Conservation (phyloP, 495 filamentous ascomycete species). For the Aspergillus cristatus region DNA sequence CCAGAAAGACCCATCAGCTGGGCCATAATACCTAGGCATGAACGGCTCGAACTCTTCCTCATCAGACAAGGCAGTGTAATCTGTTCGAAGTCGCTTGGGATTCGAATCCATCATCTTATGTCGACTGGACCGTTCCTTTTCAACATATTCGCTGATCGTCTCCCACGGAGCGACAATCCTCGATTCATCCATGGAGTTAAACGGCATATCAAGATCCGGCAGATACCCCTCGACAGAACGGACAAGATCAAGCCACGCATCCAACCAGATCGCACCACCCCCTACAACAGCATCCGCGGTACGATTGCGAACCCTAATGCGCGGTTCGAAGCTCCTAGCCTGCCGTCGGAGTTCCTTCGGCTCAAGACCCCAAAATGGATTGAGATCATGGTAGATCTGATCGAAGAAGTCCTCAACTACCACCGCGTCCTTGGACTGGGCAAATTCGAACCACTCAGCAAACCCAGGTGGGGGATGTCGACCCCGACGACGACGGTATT, state of each 20-base stretch:
- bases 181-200: slow-evolving; percentile 62
- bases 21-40: slow-evolving; percentile 1
- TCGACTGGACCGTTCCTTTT: slow-evolving; percentile 30
- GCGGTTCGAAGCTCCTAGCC: not conserved
- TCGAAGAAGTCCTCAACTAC: slow-evolving; percentile 57
- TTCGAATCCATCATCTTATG: not conserved
- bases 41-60: slow-evolving; percentile 3
- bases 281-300: not conserved
- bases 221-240: slow-evolving; percentile 45
- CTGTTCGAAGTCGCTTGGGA: slow-evolving; percentile 23
- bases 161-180: slow-evolving; percentile 61
- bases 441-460: slow-evolving; percentile 58
- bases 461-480: slow-evolving; percentile 52
- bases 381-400: slow-evolving; percentile 44
- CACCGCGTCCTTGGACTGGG: slow-evolving; percentile 32
- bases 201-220: slow-evolving; percentile 59
- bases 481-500: slow-evolving; percentile 8
- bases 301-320: slow-evolving; percentile 10
- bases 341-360: slow-evolving; percentile 33
- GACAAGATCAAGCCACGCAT: slow-evolving; percentile 39
- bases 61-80: slow-evolving; percentile 5
- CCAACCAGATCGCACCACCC: slow-evolving; percentile 2
- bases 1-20: slow-evolving; percentile 34
- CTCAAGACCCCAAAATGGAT: slow-evolving; percentile 51
- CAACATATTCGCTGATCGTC: slow-evolving; percentile 43